Conservation (phyloP, 345 rosid genomes). For the Eucalyptus victrix region DNA sequence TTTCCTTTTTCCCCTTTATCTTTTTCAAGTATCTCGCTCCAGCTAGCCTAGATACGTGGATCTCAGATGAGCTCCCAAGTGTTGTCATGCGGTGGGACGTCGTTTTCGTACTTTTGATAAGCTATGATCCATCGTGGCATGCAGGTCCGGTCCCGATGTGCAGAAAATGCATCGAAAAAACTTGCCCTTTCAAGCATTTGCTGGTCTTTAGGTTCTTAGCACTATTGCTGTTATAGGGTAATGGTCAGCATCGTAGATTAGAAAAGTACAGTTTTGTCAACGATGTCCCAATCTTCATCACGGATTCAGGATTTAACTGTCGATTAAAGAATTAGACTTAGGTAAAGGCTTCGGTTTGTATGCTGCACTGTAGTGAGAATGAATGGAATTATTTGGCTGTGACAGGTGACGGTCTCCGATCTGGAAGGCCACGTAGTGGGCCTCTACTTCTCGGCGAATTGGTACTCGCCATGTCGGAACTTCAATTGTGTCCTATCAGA, state of each 20-base stretch:
- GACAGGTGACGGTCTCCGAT: constrained; percentile 37
- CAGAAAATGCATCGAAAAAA: background rate
- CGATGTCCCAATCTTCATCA: background rate
- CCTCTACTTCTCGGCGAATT: constrained; percentile 56
- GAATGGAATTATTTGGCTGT: background rate
- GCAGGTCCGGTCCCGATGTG: background rate
- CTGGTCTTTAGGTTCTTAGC: background rate
- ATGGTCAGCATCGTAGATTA: background rate
- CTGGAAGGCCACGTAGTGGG: constrained; percentile 43
- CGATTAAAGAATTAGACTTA: background rate
- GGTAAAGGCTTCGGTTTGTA: background rate
- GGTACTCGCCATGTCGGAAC: constrained; percentile 38
- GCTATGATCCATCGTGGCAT: background rate
- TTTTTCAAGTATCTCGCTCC: background rate
- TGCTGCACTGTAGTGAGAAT: background rate
- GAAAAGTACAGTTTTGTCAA: background rate
- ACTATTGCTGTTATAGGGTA: background rate
- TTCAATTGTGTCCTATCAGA: constrained; percentile 20
- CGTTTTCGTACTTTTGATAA: background rate
- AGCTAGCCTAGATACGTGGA: background rate
- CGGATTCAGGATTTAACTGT: background rate
- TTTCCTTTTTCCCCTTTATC: background rate
- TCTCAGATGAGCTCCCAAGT: background rate
- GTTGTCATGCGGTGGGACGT: background rate
- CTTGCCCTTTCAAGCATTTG: background rate